phyloP scores from a whole-genome alignment of 805 yeast species.

The Zygosaccharomyces siamensis region DNA sequence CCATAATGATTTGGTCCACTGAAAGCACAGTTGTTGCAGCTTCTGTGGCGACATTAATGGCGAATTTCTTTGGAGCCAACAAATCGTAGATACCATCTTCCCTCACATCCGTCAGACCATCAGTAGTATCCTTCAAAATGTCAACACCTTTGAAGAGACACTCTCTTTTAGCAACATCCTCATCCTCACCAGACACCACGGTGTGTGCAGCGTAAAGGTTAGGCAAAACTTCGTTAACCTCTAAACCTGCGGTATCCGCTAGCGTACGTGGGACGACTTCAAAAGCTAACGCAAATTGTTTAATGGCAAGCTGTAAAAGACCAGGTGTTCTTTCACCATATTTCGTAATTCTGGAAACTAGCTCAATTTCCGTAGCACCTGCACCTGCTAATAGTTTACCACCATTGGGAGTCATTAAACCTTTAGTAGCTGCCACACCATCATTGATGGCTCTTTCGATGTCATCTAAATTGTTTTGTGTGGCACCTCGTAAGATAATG shows the following conservation, averaged over 20 bases:
- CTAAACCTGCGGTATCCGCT: slow-evolving; percentile 92
- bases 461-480: slow-evolving; percentile 88
- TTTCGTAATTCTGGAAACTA: slow-evolving; percentile 70
- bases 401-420: slow-evolving; percentile 76
- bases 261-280: slow-evolving; percentile 90
- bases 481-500: slow-evolving; percentile 92
- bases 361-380: slow-evolving; percentile 88
- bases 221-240: slow-evolving; percentile 84
- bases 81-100: slow-evolving; percentile 73
- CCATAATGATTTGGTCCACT: slow-evolving; percentile 97
- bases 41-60: slow-evolving; percentile 90
- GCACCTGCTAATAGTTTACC: slow-evolving; percentile 87
- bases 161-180: slow-evolving; percentile 18
- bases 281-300: slow-evolving; percentile 89
- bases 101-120: slow-evolving; percentile 68
- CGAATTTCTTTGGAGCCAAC: slow-evolving; percentile 73
- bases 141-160: slow-evolving; percentile 58
- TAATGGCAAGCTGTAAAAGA: slow-evolving; percentile 84
- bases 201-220: slow-evolving; percentile 85
- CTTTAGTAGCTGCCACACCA: slow-evolving; percentile 88
- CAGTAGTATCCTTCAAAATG: slow-evolving; percentile 64
- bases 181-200: slow-evolving; percentile 19
- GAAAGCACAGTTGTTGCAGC: slow-evolving; percentile 82
- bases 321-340: slow-evolving; percentile 96
- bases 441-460: slow-evolving; percentile 97